These are phyloP conservation scores for Aspergillus pseudoglaucus DNA, from an alignment of 2,329 filamentous ascomycete species.

Conservation along the genomic window DNA sequence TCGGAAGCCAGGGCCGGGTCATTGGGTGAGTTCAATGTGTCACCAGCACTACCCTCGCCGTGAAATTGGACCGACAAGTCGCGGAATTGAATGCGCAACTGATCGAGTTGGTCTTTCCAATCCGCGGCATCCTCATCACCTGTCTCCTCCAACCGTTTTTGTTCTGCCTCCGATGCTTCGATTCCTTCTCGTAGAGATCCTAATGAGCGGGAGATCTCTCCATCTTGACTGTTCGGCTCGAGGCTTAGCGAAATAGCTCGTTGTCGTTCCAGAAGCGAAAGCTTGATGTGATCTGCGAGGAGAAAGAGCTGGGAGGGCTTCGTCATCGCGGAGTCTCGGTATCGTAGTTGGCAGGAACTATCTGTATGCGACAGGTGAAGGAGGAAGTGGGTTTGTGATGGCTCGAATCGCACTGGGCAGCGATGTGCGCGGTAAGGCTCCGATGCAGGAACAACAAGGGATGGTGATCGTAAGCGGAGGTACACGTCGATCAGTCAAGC, in stretches of 20 bases:
- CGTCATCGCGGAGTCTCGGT: slow-evolving; percentile 35
- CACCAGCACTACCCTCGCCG: slow-evolving; percentile 47
- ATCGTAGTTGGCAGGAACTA: not conserved
- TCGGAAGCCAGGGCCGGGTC: slow-evolving; percentile 55
- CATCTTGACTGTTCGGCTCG: slow-evolving; percentile 73
- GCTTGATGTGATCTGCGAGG: slow-evolving; percentile 92
- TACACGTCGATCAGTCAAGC: too few species aligned
- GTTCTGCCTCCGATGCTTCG: slow-evolving; percentile 59
- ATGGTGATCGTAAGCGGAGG: not conserved
- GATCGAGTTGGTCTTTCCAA: slow-evolving; percentile 59
- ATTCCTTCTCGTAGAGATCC: slow-evolving; percentile 81
- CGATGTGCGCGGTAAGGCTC: not conserved
- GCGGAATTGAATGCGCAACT: slow-evolving; percentile 66
- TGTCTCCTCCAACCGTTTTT: slow-evolving; percentile 54
- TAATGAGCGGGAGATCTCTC: slow-evolving; percentile 79
- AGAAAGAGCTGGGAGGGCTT: slow-evolving; percentile 74
- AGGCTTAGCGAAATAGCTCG: slow-evolving; percentile 75
- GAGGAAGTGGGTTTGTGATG: not conserved
- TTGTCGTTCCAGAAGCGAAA: slow-evolving; percentile 86
- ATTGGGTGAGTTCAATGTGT: slow-evolving; percentile 48
- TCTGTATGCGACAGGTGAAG: not conserved
- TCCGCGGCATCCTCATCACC: slow-evolving; percentile 46
- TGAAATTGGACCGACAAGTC: slow-evolving; percentile 77
- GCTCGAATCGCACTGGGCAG: not conserved
- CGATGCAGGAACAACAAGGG: not conserved